Conservation (phyloP, 371 early-diverging fungal species). For the Lichtheimia ramosa region DNA sequence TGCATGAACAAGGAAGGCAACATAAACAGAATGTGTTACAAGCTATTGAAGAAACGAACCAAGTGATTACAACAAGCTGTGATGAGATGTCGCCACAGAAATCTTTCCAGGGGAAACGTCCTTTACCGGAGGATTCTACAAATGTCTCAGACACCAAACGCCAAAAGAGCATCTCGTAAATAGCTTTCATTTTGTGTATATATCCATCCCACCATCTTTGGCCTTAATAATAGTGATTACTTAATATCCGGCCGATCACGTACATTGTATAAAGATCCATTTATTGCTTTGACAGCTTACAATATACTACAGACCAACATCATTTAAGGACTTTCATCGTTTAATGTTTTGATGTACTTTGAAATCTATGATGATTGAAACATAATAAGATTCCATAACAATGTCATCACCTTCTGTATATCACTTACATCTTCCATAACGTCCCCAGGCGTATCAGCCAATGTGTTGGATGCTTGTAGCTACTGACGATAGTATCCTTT, state of each 20-base stretch:
- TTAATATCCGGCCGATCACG: no score
- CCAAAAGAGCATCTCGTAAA: conserved; percentile 1
- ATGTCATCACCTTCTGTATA: not conserved
- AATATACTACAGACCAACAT: no score
- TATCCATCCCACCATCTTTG: no score
- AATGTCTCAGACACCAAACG: conserved; percentile 3
- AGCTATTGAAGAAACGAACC: not conserved
- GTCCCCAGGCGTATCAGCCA: not conserved
- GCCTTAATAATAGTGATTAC: no score
- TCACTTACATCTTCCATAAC: not conserved
- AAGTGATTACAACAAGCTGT: not conserved
- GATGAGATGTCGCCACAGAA: not conserved
- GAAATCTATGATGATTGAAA: no score
- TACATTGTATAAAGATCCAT: no score
- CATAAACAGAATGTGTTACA: conserved; percentile 2
- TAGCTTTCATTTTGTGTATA: not conserved
- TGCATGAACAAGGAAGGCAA: not conserved
- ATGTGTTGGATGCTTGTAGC: no score
- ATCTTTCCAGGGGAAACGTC: not conserved
- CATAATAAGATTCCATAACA: no score
- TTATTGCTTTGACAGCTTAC: no score
- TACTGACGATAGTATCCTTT: no score
- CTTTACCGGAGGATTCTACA: conserved; percentile 1
- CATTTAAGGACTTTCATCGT: no score
- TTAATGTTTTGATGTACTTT: no score